Conservation (phyloP, 2,329 filamentous ascomycete species). For the Penicillium sp. region DNA sequence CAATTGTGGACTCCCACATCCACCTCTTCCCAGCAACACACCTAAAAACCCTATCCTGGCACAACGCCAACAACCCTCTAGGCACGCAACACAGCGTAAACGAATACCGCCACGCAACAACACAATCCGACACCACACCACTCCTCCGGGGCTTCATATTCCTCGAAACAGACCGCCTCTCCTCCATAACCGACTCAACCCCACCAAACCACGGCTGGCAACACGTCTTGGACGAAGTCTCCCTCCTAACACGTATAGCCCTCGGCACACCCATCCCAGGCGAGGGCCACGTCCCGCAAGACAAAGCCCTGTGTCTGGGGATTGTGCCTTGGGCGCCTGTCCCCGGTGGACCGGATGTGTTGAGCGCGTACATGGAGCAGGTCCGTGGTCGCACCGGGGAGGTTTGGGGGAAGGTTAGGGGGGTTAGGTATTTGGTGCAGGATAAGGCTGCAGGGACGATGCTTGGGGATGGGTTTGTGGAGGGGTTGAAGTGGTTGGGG, state of each 20-base stretch:
- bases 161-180: conserved; percentile 75
- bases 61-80: conserved; percentile 58
- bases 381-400: conserved; percentile 56
- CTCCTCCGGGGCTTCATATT: conserved; percentile 70
- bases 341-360: conserved; percentile 57
- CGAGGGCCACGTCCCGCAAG: conserved; percentile 56
- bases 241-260: conserved; percentile 65
- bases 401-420: conserved; percentile 66
- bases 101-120: conserved; percentile 57
- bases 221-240: conserved; percentile 68
- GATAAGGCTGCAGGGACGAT: conserved; percentile 67
- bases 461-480: conserved; percentile 62
- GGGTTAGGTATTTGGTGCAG: conserved; percentile 81
- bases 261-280: conserved; percentile 56
- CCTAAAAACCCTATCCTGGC: conserved; percentile 67
- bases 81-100: conserved; percentile 62
- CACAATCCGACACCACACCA: background rate
- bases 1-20: conserved; percentile 86
- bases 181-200: conserved; percentile 49
- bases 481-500: conserved; percentile 64
- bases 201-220: conserved; percentile 54
- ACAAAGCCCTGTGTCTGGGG: conserved; percentile 60
- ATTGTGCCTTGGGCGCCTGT: conserved; percentile 86
- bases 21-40: conserved; percentile 77
- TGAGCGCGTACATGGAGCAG: conserved; percentile 64